A percentile compares a stretch with the other conserved stretches of the same genome.
phyloP scores from a whole-genome alignment of 1,284 basidiomycete species.

The Sanghuangporus baumii region DNA sequence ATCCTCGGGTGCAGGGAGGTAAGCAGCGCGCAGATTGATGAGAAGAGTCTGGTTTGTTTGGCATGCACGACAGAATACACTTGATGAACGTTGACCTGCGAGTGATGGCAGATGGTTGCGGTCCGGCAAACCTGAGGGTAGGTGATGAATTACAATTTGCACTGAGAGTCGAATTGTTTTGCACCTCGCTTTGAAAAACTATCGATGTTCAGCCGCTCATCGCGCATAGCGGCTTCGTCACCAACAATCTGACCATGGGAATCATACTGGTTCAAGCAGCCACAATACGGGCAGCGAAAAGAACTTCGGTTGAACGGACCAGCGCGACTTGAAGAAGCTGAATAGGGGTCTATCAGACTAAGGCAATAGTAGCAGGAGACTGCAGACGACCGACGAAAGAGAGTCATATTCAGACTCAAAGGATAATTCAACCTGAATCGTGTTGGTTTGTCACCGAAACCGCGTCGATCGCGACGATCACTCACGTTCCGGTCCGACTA shows the following conservation, averaged over 20 bases:
- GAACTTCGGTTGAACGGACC: constrained; percentile 35
- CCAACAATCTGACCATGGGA: constrained; percentile 68
- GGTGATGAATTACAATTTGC: not conserved
- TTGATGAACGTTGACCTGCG: constrained; percentile 31
- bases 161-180: constrained; percentile 22
- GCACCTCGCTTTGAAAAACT: constrained; percentile 75
- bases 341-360: constrained; percentile 24
- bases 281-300: constrained; percentile 63
- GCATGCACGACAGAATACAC: constrained; percentile 78
- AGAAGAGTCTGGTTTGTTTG: constrained; percentile 87
- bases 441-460: not conserved
- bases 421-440: not conserved
- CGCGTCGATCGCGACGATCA: not conserved
- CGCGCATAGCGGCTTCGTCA: constrained; percentile 84
- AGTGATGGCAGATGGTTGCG: constrained; percentile 60
- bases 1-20: constrained; percentile 66
- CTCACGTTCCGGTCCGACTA: not conserved
- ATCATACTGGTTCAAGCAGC: constrained; percentile 70
- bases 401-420: constrained; percentile 17
- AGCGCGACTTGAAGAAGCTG: not conserved
- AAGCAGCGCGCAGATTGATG: constrained; percentile 82
- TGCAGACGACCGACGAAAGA: constrained; percentile 33
- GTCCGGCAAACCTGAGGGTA: constrained; percentile 50
- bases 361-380: constrained; percentile 68
- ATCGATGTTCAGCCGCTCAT: constrained; percentile 59